Percentiles rank a stretch among this genome's conserved stretches.
These are phyloP conservation scores for Podochytrium sp. DNA, from an alignment of 192 early-diverging fungal genomes.

Conservation along the genomic window DNA sequence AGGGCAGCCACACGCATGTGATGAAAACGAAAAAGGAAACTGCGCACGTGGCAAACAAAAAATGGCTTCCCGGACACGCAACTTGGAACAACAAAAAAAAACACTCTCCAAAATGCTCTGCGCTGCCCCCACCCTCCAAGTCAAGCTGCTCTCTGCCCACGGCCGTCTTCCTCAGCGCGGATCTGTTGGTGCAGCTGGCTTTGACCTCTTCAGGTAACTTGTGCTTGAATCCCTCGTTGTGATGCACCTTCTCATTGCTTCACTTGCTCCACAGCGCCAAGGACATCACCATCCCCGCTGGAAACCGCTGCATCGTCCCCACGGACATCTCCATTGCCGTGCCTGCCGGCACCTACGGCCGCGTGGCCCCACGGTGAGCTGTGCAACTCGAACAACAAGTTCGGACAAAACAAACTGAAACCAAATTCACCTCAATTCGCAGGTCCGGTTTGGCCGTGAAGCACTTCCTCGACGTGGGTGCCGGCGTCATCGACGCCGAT, in stretches of 20 bases:
- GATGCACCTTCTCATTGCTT: neutral
- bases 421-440: neutral
- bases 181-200: constrained; percentile 84
- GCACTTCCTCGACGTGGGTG: constrained; percentile 85
- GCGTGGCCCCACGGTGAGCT: constrained; percentile 86
- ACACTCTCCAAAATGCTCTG: neutral
- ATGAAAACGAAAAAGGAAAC: no score
- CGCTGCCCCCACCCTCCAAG: constrained; percentile 50
- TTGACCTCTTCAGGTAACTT: constrained; percentile 78
- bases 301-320: constrained; percentile 74
- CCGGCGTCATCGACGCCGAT: constrained; percentile 91
- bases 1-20: no score
- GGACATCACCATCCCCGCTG: constrained; percentile 67
- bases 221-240: neutral
- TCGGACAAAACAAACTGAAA: neutral
- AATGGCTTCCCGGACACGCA: no score
- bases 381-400: neutral
- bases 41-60: no score
- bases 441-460: constrained; percentile 81
- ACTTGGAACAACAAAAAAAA: neutral
- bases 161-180: constrained; percentile 82
- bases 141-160: constrained; percentile 72
- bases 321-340: constrained; percentile 88
- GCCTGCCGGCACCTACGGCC: constrained; percentile 88
- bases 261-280: constrained; percentile 34